phyloP scores from a whole-genome alignment of 768 basidiomycete genomes.

The Lepiota subincarnata region DNA sequence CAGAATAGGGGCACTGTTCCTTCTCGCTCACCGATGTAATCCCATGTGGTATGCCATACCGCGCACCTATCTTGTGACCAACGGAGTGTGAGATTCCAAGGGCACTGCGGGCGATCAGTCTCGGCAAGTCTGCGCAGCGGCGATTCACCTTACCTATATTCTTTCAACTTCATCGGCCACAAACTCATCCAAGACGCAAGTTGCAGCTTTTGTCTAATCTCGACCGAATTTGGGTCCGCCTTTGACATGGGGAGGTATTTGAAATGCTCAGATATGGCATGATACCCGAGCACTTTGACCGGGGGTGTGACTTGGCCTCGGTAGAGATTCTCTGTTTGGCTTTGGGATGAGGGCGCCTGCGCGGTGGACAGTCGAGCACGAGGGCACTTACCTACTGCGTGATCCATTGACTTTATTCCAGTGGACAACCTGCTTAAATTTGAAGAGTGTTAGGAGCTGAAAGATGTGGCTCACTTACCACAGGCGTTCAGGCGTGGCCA shows the following conservation, averaged over 20 bases:
- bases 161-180: conserved; percentile 60
- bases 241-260: conserved; percentile 66
- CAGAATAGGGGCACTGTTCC: conserved; percentile 2
- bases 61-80: conserved; percentile 70
- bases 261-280: conserved; percentile 69
- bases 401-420: conserved; percentile 75
- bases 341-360: not conserved
- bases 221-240: conserved; percentile 50
- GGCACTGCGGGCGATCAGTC: conserved; percentile 32
- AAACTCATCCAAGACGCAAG: conserved; percentile 79
- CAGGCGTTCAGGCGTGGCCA: conserved; percentile 68
- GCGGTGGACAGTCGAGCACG: not conserved
- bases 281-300: conserved; percentile 59
- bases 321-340: conserved; percentile 55
- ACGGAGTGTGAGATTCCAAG: conserved; percentile 75
- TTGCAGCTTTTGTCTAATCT: conserved; percentile 64
- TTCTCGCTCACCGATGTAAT: conserved; percentile 64
- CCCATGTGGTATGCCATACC: conserved; percentile 75
- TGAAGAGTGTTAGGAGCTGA: not conserved
- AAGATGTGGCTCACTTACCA: conserved; percentile 43
- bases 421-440: conserved; percentile 60
- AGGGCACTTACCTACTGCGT: conserved; percentile 59
- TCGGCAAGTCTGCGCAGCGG: not conserved
- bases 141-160: conserved; percentile 40
- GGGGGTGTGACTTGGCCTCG: conserved; percentile 51